Percentiles rank a stretch among this genome's conserved stretches.
phyloP scores from a whole-genome alignment of 2,329 filamentous ascomycete species.

The Drechslerella stenobrocha region DNA sequence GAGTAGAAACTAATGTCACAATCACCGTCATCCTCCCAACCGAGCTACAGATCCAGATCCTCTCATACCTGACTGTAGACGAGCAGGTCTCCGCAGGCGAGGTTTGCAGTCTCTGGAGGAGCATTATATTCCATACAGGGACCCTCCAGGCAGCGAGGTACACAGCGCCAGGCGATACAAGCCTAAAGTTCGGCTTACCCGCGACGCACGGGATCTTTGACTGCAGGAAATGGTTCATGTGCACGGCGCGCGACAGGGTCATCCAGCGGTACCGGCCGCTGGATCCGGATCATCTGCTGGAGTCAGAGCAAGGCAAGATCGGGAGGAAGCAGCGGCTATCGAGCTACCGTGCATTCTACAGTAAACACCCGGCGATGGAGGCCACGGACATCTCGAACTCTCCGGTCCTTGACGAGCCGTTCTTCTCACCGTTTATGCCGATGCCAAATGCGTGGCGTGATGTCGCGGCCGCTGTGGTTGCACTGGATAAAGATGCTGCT shows the following conservation, averaged over 20 bases:
- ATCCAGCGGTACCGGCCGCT: slow-evolving; percentile 5
- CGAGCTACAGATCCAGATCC: slow-evolving; percentile 9
- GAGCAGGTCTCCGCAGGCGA: slow-evolving; percentile 11
- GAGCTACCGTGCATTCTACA: neutral
- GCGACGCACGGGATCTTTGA: slow-evolving; percentile 13
- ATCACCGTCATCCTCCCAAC: neutral
- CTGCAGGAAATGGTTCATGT: slow-evolving; percentile 3
- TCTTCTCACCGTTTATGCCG: slow-evolving; percentile 2
- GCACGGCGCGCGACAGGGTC: neutral
- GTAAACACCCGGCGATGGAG: neutral
- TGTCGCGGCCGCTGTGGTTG: neutral
- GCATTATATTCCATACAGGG: neutral
- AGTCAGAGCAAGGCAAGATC: neutral
- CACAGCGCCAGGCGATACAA: slow-evolving; percentile 1
- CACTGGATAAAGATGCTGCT: neutral
- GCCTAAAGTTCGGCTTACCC: neutral
- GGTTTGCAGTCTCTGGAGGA: slow-evolving; percentile 8
- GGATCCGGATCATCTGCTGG: neutral
- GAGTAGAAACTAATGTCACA: neutral
- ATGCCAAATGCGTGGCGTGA: slow-evolving; percentile 4
- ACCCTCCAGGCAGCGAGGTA: slow-evolving; percentile 5
- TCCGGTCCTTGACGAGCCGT: slow-evolving; percentile 7
- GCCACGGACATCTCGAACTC: slow-evolving; percentile 10
- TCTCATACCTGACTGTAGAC: slow-evolving; percentile 9
- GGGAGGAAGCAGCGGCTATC: neutral